Base-by-base conservation (phyloP, 163 green algal species). In the Scenedesmus sp. region DNA sequence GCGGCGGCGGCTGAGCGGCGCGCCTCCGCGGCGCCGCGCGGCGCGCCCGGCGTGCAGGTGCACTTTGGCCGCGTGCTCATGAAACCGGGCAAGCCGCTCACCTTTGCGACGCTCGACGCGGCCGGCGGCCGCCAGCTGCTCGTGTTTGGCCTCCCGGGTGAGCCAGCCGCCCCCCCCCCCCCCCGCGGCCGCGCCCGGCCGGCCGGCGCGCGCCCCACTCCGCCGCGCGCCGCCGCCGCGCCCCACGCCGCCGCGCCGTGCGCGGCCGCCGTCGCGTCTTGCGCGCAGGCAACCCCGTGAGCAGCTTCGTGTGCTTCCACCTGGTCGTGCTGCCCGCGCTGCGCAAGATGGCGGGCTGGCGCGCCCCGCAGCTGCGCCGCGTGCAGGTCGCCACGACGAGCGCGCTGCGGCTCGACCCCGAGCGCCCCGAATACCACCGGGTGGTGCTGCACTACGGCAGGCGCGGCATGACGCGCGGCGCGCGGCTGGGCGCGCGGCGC, bases 11-110 rank as follows among this genome's bases (percentile, higher is more conserved):
- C n/a, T n/a, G n/a, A n/a, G n/a, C n/a, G n/a, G n/a, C n/a, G n/a
- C n/a, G n/a, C n/a, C n/a, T n/a, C n/a, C n/a, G n/a, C n/a, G n/a
- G n/a, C n/a, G n/a, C n/a, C n/a, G n/a, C n/a, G n/a, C n/a, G n/a
- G n/a, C n/a, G n/a, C n/a, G n/a, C n/a, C n/a, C n/a, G n/a, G n/a
- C n/a, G n/a, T n/a, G n/a, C n/a, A n/a, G n/a, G 87, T 99, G 26
- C 93, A 97, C 87, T 99, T 98, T 89, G 96, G 96, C 14, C 73
- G 88, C 15, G 85, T 97, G 33, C 79, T 90, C 18, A 99, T 99
- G 96, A 99, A 99, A 84, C 96, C 96, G 0, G 96, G 96, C 47
- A 99, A 99, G 84, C 96, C 96, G 6, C 90, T 98, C 29, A 99
- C 96, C 0, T 99, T 99, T 89, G 96, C 96, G 15, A 98, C 93